Evolutionary conservation across 495 filamentous ascomycete species (phyloP), one percentile per base, ranked within the genome.

Genomic region (Talaromyces adpressus): DNA sequence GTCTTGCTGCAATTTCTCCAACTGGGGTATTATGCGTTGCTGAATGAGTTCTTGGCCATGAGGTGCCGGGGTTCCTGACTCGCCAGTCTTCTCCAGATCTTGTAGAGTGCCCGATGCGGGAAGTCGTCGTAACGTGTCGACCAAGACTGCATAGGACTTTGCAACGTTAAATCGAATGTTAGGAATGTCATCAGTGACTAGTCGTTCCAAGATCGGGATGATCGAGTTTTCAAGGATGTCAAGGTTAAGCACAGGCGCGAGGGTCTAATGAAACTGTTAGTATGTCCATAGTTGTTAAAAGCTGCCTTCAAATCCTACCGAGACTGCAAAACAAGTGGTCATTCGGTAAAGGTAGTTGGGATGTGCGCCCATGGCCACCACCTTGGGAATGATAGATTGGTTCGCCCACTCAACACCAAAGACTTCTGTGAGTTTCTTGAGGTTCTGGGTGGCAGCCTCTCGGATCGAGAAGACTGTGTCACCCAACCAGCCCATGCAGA

Each of bases 151-250:
- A 71, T 97, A 98, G 29, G 95, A 97, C 78, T 98, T 98, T 62
- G 94, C 95, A 59, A 98, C 93, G 71, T 98, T 98, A 84, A 98
- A 98, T 60, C 94, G 91, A 72, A 98, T 98, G 75, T 98, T 98
- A 60, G 94, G 94, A 71, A 98, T 98, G 29, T 93, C 91, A 71
- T 98, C 94, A 16, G 83, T 81, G 29, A 96, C 89, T 30, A 98
- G 87, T 76, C 92, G 88, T 70, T 97, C 91, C 75, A 98, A 83
- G 84, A 98, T 98, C 39, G 95, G 93, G 9, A 98, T 85, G 68
- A 98, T 94, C 20, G 89, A 93, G 72, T 88, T 89, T 72, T 93
- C 89, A 70, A 98, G 94, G 62, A 96, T 91, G 56, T 91, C 89
- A 61, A 98, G 79, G 68, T 89, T 92, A 68, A 98, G 91, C 65